Evolutionary conservation across 2,329 filamentous ascomycete species (phyloP).

Genomic region (Penicillium sp.): DNA sequence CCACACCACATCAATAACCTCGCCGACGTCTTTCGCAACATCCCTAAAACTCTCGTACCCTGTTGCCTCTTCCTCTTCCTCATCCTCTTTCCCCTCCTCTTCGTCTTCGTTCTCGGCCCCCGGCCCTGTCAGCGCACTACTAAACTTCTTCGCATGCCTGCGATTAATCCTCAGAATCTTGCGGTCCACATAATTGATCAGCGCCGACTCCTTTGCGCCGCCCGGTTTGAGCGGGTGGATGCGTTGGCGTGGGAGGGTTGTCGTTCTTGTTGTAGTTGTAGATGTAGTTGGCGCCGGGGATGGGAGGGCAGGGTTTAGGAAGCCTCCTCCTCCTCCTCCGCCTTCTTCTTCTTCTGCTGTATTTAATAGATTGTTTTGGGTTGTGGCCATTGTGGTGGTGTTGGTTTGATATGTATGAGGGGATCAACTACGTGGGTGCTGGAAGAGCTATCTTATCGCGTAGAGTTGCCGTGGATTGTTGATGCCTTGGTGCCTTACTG

Average conservation of each 20-base stretch:
- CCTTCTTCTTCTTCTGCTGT: background rate
- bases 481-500: background rate
- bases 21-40: slow-evolving; percentile 69
- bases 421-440: background rate
- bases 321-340: slow-evolving; percentile 41
- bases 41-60: slow-evolving; percentile 64
- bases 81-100: slow-evolving; percentile 24
- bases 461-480: slow-evolving; percentile 5
- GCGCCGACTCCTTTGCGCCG: slow-evolving; percentile 54
- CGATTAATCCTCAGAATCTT: slow-evolving; percentile 49
- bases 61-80: slow-evolving; percentile 35
- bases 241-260: slow-evolving; percentile 51
- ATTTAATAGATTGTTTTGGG: too few species aligned
- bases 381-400: background rate
- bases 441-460: slow-evolving; percentile 2
- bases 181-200: slow-evolving; percentile 56
- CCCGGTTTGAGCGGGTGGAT: slow-evolving; percentile 52
- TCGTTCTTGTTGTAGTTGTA: slow-evolving; percentile 33
- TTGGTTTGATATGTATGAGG: background rate
- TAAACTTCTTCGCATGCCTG: slow-evolving; percentile 51
- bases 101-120: background rate
- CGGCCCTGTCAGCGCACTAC: slow-evolving; percentile 18
- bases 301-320: slow-evolving; percentile 33
- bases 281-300: slow-evolving; percentile 49
- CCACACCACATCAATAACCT: slow-evolving; percentile 77